These are phyloP conservation scores for Ceratocystiopsis minuta DNA, from an alignment of 2,329 filamentous ascomycete genomes.

Conservation along the genomic window DNA sequence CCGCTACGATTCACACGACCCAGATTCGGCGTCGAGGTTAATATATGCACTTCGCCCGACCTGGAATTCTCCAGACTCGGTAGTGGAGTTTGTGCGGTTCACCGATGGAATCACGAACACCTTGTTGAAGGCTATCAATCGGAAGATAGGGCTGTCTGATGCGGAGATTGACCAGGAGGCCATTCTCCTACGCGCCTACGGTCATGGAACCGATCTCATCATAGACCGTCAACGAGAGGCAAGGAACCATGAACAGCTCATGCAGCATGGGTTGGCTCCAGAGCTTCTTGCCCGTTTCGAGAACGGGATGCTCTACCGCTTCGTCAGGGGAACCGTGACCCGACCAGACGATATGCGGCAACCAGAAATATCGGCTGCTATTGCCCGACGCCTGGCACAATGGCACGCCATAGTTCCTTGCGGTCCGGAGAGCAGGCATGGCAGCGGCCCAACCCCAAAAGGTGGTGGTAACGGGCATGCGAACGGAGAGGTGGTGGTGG, in stretches of 20 bases:
- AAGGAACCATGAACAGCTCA: conserved; percentile 70
- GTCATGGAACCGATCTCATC: conserved; percentile 80
- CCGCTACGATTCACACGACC: conserved; percentile 59
- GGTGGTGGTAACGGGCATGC: not conserved
- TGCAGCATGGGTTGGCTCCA: conserved; percentile 67
- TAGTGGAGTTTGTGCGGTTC: conserved; percentile 68
- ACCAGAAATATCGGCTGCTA: conserved; percentile 59
- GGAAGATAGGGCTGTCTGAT: conserved; percentile 46
- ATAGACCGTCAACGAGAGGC: conserved; percentile 85
- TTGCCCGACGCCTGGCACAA: conserved; percentile 70
- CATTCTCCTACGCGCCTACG: conserved; percentile 80
- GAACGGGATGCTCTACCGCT: conserved; percentile 91
- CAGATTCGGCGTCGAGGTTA: conserved; percentile 60
- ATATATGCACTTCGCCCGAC: conserved; percentile 66
- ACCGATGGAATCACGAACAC: conserved; percentile 98
- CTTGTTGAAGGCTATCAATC: conserved; percentile 59
- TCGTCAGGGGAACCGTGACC: conserved; percentile 65
- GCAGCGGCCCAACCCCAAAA: conserved; percentile 17
- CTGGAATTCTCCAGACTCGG: conserved; percentile 37
- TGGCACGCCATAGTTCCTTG: conserved; percentile 70
- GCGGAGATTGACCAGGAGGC: conserved; percentile 70
- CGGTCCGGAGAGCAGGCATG: no score
- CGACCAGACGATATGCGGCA: conserved; percentile 62
- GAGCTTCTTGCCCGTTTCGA: conserved; percentile 78
- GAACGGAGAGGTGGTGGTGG: conserved; percentile 3